These are phyloP conservation scores for Colletotrichum lentis DNA, from an alignment of 2,329 filamentous ascomycete species.

Conservation along the genomic window DNA sequence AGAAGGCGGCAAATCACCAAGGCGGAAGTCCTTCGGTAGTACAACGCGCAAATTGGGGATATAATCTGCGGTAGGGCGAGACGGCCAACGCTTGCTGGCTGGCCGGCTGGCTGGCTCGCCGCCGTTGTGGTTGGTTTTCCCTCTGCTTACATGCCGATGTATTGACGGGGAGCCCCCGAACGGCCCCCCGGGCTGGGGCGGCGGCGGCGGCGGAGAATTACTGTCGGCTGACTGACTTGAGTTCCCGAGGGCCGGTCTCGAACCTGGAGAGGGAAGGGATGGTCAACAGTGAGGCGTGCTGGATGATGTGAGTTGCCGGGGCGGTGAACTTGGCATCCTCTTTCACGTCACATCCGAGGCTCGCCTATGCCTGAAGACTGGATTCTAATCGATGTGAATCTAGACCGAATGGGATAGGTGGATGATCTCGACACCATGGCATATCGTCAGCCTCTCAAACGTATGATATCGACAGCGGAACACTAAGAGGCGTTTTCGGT, in stretches of 20 bases:
- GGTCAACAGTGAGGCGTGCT: not conserved
- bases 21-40: not conserved
- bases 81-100: not conserved
- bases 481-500: no score
- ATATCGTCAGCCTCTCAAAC: no score
- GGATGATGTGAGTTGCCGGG: not conserved
- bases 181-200: not conserved
- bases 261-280: not conserved
- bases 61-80: slow-evolving; percentile 8
- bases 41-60: not conserved
- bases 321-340: not conserved
- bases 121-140: not conserved
- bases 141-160: not conserved
- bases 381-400: no score
- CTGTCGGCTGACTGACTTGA: not conserved
- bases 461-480: not conserved
- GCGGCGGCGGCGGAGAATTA: not conserved
- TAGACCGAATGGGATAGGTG: no score
- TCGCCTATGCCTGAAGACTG: not conserved
- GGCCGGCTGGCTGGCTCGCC: not conserved
- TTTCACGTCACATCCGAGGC: not conserved
- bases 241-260: not conserved
- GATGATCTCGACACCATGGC: no score
- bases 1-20: not conserved
- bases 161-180: not conserved